These are phyloP conservation scores for Marasmius oreades DNA, from an alignment of 1,284 basidiomycete genomes.

Conservation along the genomic window DNA sequence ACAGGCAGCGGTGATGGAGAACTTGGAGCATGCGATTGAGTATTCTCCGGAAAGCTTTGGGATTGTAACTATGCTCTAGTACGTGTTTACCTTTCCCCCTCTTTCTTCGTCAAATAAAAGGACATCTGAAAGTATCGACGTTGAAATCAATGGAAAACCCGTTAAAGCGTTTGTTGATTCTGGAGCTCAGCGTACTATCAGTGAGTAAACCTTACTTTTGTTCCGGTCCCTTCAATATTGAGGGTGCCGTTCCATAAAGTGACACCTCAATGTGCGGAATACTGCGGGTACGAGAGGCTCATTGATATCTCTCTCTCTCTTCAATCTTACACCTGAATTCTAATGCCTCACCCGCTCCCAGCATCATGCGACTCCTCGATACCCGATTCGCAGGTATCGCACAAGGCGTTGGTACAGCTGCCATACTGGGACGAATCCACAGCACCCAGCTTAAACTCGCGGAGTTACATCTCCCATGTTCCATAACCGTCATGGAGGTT, in stretches of 20 bases:
- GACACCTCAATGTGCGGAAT: slow-evolving; percentile 92
- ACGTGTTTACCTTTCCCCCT: slow-evolving; percentile 29
- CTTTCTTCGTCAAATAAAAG: slow-evolving; percentile 1
- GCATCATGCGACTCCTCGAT: slow-evolving; percentile 92
- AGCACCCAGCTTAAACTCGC: slow-evolving; percentile 89
- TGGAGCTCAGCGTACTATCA: slow-evolving; percentile 95
- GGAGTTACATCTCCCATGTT: slow-evolving; percentile 82
- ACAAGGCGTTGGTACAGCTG: slow-evolving; percentile 93
- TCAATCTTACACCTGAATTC: slow-evolving; percentile 1
- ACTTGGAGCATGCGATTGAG: slow-evolving; percentile 89
- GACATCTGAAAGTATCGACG: slow-evolving; percentile 52
- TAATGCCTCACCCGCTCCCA: slow-evolving; percentile 28
- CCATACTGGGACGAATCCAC: slow-evolving; percentile 93
- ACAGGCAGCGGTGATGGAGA: slow-evolving; percentile 88
- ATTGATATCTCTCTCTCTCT: neutral
- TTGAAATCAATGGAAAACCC: slow-evolving; percentile 88
- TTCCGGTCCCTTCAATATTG: slow-evolving; percentile 12
- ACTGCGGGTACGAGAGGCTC: slow-evolving; percentile 67
- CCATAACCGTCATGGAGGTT: slow-evolving; percentile 95
- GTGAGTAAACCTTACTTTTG: slow-evolving; percentile 44
- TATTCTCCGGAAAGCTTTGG: slow-evolving; percentile 94
- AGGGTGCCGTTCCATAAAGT: slow-evolving; percentile 49
- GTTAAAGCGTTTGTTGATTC: slow-evolving; percentile 98
- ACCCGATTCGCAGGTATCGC: slow-evolving; percentile 88
- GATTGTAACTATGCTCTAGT: slow-evolving; percentile 96